Evolutionary conservation across 2,329 filamentous ascomycete genomes (phyloP), one percentile per base, ranked within the genome.

Genomic region (Westerdykella ornata): DNA sequence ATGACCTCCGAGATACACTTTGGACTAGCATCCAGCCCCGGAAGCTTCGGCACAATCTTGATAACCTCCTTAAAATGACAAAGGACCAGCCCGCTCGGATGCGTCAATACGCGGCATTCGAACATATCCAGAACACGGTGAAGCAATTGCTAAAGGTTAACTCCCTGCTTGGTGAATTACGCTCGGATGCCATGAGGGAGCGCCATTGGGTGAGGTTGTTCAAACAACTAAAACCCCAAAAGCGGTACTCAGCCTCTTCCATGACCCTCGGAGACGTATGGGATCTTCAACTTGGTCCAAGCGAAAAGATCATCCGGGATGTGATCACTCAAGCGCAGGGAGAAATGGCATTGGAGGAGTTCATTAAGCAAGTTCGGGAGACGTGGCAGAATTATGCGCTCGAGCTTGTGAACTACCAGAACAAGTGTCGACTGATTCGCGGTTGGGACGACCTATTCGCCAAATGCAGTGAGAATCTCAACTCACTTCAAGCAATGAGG

Each of bases 71-170:
- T 65, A 95, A 95, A 72, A 94, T 94, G 78, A 97, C 89, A 28
- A 97, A 95, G 70, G 90, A 97, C 48, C 97, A 98, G 92, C 92
- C 94, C 0, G 95, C 88, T 67, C 83, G 92, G 45, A 97, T 98
- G 90, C 83, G 94, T 46, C 94, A 98, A 61, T 99, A 99, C 66
- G 90, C 94, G 54, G 94, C 94, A n/a, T 99, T 98, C 62, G 94
- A 98, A 67, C 90, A 98, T 60, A 88, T 98, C 30, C 94, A 98
- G 63, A 88, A 81, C 49, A 85, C 94, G 20, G 78, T 98, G 31
- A 85, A 88, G 34, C 83, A 89, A 47, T 77, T 94, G 37, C 76
- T 96, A 49, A 97, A 95, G 65, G 88, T 94, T 54, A 98, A 97
- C 60, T 75, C 83, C 9, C 75, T 96, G 26, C 75, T 99, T 3